Base-by-base conservation (phyloP, 2,329 filamentous ascomycete species). In the Nothopassalora personata region DNA sequence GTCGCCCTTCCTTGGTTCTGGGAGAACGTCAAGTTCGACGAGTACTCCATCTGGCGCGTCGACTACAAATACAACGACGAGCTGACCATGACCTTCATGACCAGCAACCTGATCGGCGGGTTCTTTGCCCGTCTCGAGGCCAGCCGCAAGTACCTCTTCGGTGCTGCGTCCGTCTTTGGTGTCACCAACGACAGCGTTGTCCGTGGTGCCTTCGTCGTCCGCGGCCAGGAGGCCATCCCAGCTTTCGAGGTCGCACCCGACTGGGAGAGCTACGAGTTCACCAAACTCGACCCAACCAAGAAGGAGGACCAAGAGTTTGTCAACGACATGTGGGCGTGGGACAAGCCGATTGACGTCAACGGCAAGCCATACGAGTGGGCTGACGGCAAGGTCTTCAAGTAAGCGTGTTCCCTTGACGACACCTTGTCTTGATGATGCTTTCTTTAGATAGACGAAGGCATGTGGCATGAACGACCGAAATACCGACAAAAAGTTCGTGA, bases 51-150 rank as follows among this genome's bases (percentile, higher is more conserved):
- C 77, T 99, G 91, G 91, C 86, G 86, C 77, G 81, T 92, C 70
- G 88, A 92, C 80, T 99, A 96, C 87, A 97, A 96, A 87, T 99
- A 99, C 85, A 96, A 97, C 80, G 87, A 96, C 63, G 94, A 99
- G 86, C 85, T 99, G 69, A 97, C 91, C 74, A 82, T 94, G 79
- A 89, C 89, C 74, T 99, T 99, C 89, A 99, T 99, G 94, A 93
- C 91, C 70, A 90, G 89, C 84, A 99, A 99, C 86, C 82, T 97
- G 78, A 93, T 99, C 76, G 92, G 84, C 79, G 94, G 94, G 77
- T 96, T 99, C 86, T 96, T 97, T 82, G 85, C 86, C 77, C 94
- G 94, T 83, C 90, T 99, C 62, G 94, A 99, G 85, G 94, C 76
- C 66, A 96, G 91, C 75, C 92, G 94, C 83, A 99, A 99, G 88